These are phyloP conservation scores for Dioscorea dumetorum DNA, from an alignment of 106 monocot species.

Conservation along the genomic window DNA sequence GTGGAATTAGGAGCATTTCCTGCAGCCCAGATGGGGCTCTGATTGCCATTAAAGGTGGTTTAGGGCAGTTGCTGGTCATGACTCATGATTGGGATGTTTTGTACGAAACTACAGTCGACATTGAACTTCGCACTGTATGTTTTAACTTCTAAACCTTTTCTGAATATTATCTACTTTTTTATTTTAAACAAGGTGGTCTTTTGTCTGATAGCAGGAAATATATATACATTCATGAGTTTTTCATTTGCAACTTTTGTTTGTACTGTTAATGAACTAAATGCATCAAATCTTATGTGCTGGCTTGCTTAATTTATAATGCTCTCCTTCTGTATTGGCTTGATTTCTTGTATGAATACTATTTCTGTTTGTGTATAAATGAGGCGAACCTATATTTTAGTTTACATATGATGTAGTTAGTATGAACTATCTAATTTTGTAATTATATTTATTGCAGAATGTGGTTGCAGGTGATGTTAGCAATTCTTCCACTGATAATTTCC, in stretches of 20 bases:
- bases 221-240: neutral
- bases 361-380: too few species aligned
- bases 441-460: conserved; percentile 28
- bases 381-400: too few species aligned
- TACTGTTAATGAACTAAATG: too few species aligned
- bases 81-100: conserved; percentile 94
- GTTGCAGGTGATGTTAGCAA: conserved; percentile 11
- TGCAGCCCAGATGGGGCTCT: conserved; percentile 94
- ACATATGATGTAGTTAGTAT: too few species aligned
- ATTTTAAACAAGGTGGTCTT: neutral
- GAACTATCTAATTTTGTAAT: conserved; percentile 4
- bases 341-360: too few species aligned
- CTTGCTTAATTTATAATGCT: too few species aligned
- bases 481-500: conserved; percentile 15
- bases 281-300: too few species aligned
- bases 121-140: conserved; percentile 49
- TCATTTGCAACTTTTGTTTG: neutral
- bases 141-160: conserved; percentile 1
- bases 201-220: neutral
- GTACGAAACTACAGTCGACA: conserved; percentile 63
- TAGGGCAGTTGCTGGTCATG: conserved; percentile 75
- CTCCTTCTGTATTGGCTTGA: too few species aligned
- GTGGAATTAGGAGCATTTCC: conserved; percentile 65
- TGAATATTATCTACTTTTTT: neutral
- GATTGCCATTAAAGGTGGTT: conserved; percentile 71